phyloP scores from a whole-genome alignment of 2,329 filamentous ascomycete species.

The Cladosporium sp. region DNA sequence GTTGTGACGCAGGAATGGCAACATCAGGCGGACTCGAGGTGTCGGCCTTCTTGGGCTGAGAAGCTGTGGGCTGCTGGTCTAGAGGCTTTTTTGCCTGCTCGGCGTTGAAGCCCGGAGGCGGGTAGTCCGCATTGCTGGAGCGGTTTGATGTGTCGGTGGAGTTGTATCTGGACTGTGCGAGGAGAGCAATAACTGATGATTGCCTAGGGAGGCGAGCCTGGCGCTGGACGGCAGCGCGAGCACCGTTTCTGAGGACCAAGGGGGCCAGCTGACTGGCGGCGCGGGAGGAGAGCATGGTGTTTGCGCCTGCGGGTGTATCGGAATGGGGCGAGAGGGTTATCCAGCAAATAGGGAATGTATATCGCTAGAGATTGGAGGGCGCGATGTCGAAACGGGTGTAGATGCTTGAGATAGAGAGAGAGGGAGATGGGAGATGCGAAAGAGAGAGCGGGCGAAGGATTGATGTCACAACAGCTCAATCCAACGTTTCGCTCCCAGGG shows the following conservation, averaged over 20 bases:
- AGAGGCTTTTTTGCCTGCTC: conserved; percentile 86
- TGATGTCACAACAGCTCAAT: conserved; percentile 6
- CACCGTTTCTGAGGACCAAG: conserved; percentile 49
- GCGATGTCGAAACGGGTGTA: background rate
- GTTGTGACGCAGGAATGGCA: conserved; percentile 40
- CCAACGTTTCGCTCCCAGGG: background rate
- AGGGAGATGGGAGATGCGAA: background rate
- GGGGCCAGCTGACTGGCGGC: conserved; percentile 49
- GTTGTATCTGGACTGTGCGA: conserved; percentile 54
- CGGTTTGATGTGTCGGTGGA: conserved; percentile 60
- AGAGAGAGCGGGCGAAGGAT: background rate
- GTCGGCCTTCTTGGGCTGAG: conserved; percentile 29
- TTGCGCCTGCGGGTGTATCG: conserved; percentile 26
- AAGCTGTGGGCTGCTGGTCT: conserved; percentile 45
- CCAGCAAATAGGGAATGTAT: background rate
- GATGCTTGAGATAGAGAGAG: background rate
- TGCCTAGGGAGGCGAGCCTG: conserved; percentile 51
- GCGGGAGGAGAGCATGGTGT: conserved; percentile 49
- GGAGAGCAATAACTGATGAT: conserved; percentile 59
- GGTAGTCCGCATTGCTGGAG: conserved; percentile 52
- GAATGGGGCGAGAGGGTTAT: background rate
- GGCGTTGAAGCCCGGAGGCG: conserved; percentile 88
- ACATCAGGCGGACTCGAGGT: conserved; percentile 31
- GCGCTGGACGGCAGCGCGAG: conserved; percentile 45
- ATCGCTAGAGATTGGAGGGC: background rate